These are phyloP conservation scores for Porphyrellus cyaneotinctus DNA, from an alignment of 768 basidiomycete genomes.

Conservation along the genomic window DNA sequence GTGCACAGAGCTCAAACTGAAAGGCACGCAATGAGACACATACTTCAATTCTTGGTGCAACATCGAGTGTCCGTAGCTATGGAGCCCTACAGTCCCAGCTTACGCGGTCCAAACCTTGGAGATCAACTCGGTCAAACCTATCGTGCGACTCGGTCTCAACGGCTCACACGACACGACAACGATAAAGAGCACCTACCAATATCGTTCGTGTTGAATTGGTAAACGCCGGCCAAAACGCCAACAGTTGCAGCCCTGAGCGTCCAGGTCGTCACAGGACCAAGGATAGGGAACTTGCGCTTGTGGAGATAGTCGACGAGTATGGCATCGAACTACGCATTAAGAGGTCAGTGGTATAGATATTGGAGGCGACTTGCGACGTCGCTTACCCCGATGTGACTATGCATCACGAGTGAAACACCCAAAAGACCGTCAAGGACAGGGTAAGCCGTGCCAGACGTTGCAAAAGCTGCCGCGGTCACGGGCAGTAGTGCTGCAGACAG, in stretches of 20 bases:
- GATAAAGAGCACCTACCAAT: slow-evolving; percentile 60
- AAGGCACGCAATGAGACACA: neutral
- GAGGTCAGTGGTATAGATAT: neutral
- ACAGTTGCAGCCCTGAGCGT: slow-evolving; percentile 70
- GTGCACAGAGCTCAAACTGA: neutral
- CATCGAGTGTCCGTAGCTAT: neutral
- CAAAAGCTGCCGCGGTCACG: slow-evolving; percentile 81
- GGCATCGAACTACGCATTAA: slow-evolving; percentile 57
- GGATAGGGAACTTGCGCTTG: slow-evolving; percentile 84
- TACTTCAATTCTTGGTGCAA: neutral
- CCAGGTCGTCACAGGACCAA: slow-evolving; percentile 75
- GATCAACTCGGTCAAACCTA: slow-evolving; percentile 85
- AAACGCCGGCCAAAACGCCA: slow-evolving; percentile 83
- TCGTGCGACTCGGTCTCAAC: neutral
- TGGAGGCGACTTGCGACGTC: neutral
- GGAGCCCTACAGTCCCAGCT: neutral
- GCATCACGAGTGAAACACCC: slow-evolving; percentile 83
- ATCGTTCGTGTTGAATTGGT: slow-evolving; percentile 98
- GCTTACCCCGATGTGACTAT: slow-evolving; percentile 90
- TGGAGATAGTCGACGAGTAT: slow-evolving; percentile 88
- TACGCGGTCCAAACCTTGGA: slow-evolving; percentile 80
- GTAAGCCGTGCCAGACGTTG: slow-evolving; percentile 67
- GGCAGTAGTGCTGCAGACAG: slow-evolving; percentile 87
- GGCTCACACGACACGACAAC: neutral
- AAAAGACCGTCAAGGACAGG: slow-evolving; percentile 89